Conservation (phyloP, 768 basidiomycete species). For the Serendipita vermifera region DNA sequence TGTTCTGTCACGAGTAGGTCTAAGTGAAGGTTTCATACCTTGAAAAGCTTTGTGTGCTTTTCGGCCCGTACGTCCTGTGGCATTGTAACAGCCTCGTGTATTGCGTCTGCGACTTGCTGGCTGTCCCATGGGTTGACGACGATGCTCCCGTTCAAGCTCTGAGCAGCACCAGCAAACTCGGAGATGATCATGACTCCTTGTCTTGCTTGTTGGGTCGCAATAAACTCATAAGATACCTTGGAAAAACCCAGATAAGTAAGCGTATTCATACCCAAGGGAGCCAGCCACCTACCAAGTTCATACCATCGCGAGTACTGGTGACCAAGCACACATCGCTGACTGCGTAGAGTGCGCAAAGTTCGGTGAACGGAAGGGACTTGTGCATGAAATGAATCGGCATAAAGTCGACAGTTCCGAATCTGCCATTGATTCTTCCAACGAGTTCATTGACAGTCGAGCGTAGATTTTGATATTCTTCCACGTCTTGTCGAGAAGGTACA, state of each 20-base stretch:
- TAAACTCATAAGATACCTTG: constrained; percentile 96
- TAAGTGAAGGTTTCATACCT: constrained; percentile 27
- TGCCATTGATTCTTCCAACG: constrained; percentile 95
- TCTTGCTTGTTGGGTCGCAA: constrained; percentile 83
- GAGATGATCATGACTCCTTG: constrained; percentile 97
- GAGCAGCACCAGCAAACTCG: constrained; percentile 96
- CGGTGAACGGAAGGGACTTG: constrained; percentile 84
- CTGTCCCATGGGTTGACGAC: constrained; percentile 99
- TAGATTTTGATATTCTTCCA: constrained; percentile 98
- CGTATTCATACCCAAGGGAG: not conserved
- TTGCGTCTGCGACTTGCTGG: constrained; percentile 96
- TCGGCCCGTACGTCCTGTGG: constrained; percentile 65
- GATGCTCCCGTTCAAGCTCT: constrained; percentile 86
- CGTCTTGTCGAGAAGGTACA: constrained; percentile 93
- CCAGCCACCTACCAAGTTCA: constrained; percentile 77
- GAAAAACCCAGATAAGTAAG: not conserved
- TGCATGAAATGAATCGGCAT: constrained; percentile 99
- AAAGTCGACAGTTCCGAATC: constrained; percentile 97
- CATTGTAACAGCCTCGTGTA: constrained; percentile 90
- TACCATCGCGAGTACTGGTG: constrained; percentile 90
- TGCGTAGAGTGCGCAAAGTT: constrained; percentile 94
- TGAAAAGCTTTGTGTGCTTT: constrained; percentile 92
- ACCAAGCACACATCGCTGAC: constrained; percentile 94
- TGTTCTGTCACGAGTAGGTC: too few species aligned
- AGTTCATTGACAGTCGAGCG: constrained; percentile 93